phyloP scores from a whole-genome alignment of 495 filamentous ascomycete species.

The Aspergillus ostianus region DNA sequence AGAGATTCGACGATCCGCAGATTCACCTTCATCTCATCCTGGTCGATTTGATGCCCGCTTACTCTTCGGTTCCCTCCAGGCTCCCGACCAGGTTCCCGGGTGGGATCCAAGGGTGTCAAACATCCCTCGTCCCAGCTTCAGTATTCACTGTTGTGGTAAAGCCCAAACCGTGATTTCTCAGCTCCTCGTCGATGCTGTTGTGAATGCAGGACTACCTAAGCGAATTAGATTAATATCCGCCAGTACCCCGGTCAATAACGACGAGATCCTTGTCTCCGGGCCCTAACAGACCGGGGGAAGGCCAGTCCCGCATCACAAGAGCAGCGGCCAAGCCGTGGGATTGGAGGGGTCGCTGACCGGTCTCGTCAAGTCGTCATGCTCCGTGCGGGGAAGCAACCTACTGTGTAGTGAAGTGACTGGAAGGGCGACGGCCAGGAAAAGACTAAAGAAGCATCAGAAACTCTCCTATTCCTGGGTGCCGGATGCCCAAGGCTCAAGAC shows the following conservation, averaged over 20 bases:
- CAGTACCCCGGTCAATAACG: background rate
- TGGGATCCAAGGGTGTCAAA: background rate
- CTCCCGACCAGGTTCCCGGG: background rate
- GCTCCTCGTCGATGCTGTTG: too few species aligned
- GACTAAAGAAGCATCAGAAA: too few species aligned
- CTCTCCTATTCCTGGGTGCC: too few species aligned
- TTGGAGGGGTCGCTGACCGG: slow-evolving; percentile 4
- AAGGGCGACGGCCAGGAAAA: too few species aligned
- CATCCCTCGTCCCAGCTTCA: too few species aligned
- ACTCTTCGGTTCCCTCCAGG: background rate
- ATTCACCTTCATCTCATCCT: background rate
- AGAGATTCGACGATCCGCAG: slow-evolving; percentile 22
- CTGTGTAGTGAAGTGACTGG: too few species aligned
- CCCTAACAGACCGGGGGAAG: background rate
- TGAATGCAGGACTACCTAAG: too few species aligned
- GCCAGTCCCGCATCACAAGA: slow-evolving; percentile 7
- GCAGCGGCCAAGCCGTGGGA: background rate
- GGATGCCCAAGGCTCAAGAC: too few species aligned
- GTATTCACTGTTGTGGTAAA: too few species aligned
- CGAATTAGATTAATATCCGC: background rate
- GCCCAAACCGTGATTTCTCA: too few species aligned
- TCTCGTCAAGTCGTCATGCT: background rate
- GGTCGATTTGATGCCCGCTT: background rate
- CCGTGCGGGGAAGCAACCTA: slow-evolving; percentile 7
- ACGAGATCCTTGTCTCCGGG: background rate